A percentile compares a stretch with the other conserved stretches of the same genome.
phyloP scores from a whole-genome alignment of 2,329 filamentous ascomycete species.

The Fusarium tupiense region DNA sequence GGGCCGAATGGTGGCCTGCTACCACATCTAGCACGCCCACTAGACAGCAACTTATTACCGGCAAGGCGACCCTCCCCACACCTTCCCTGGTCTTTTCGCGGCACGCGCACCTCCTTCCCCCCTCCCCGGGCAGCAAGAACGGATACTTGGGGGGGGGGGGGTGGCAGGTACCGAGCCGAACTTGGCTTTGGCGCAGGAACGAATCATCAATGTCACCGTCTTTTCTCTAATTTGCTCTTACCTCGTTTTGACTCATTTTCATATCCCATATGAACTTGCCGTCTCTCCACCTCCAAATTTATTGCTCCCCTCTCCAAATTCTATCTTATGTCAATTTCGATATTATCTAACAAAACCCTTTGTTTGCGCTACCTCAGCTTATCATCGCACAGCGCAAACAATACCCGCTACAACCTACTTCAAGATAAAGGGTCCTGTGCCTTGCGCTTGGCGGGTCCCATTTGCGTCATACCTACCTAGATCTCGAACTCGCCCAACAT shows the following conservation, averaged over 20 bases:
- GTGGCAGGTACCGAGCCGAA: slow-evolving; percentile 36
- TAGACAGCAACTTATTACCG: slow-evolving; percentile 24
- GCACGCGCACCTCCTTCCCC: slow-evolving; percentile 29
- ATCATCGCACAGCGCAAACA: slow-evolving; percentile 11
- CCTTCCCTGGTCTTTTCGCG: slow-evolving; percentile 16
- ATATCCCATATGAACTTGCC: slow-evolving; percentile 20
- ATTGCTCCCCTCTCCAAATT: slow-evolving; percentile 3
- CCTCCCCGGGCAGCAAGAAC: not conserved
- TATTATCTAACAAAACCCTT: not conserved
- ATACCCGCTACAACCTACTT: slow-evolving; percentile 27
- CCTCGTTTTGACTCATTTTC: slow-evolving; percentile 34
- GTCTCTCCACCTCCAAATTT: slow-evolving; percentile 9
- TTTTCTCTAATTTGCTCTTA: slow-evolving; percentile 32
- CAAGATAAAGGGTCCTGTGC: slow-evolving; percentile 39
- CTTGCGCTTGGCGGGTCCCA: slow-evolving; percentile 37
- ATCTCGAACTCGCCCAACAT: slow-evolving; percentile 25
- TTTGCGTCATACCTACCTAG: slow-evolving; percentile 41
- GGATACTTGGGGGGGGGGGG: slow-evolving; percentile 5
- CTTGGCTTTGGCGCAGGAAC: slow-evolving; percentile 35
- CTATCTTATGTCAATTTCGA: not conserved
- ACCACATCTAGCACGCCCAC: not conserved
- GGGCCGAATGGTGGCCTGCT: not conserved
- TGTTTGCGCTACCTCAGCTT: slow-evolving; percentile 4
- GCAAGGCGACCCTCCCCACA: slow-evolving; percentile 25
- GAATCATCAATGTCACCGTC: slow-evolving; percentile 40